These are phyloP conservation scores for Beauveria brongniartii DNA, from an alignment of 2,329 filamentous ascomycete genomes.

Conservation along the genomic window DNA sequence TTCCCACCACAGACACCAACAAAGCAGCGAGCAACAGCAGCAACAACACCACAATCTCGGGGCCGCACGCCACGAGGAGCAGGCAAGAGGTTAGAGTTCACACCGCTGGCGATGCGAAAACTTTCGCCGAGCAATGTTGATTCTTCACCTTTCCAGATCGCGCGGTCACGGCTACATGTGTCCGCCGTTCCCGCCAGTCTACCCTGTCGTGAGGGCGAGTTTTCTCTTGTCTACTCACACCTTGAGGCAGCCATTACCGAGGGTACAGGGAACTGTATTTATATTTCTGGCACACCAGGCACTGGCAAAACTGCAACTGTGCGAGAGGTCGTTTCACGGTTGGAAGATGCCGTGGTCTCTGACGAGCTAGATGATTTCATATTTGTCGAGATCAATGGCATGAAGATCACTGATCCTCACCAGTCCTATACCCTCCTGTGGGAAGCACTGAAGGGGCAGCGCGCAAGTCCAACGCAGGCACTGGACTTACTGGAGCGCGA, in stretches of 20 bases:
- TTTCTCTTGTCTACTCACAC: slow-evolving; percentile 84
- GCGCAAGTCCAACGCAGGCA: slow-evolving; percentile 85
- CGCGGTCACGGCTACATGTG: slow-evolving; percentile 82
- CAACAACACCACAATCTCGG: slow-evolving; percentile 24
- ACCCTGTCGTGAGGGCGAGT: slow-evolving; percentile 87
- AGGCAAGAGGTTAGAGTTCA: slow-evolving; percentile 80
- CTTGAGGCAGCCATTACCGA: slow-evolving; percentile 91
- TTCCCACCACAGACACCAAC: slow-evolving; percentile 30
- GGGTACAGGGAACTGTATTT: slow-evolving; percentile 91
- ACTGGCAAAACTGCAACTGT: slow-evolving; percentile 98
- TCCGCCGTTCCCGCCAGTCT: slow-evolving; percentile 84
- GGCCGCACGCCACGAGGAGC: slow-evolving; percentile 22
- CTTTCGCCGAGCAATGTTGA: slow-evolving; percentile 68
- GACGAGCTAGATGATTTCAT: slow-evolving; percentile 98
- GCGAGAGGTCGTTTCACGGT: slow-evolving; percentile 80
- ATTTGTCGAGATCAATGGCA: slow-evolving; percentile 98
- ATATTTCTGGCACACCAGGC: slow-evolving; percentile 96
- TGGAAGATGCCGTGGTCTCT: slow-evolving; percentile 77
- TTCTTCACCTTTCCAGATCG: slow-evolving; percentile 84
- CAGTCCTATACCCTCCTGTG: slow-evolving; percentile 92
- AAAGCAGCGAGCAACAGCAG: slow-evolving; percentile 23
- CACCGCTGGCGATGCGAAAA: slow-evolving; percentile 80
- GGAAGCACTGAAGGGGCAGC: slow-evolving; percentile 90
- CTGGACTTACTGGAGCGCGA: slow-evolving; percentile 85
- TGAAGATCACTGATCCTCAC: slow-evolving; percentile 98